Percentiles rank a stretch among this genome's conserved stretches.
Conservation (phyloP, 495 filamentous ascomycete species). For the Symbiotaphrina buchneri region DNA sequence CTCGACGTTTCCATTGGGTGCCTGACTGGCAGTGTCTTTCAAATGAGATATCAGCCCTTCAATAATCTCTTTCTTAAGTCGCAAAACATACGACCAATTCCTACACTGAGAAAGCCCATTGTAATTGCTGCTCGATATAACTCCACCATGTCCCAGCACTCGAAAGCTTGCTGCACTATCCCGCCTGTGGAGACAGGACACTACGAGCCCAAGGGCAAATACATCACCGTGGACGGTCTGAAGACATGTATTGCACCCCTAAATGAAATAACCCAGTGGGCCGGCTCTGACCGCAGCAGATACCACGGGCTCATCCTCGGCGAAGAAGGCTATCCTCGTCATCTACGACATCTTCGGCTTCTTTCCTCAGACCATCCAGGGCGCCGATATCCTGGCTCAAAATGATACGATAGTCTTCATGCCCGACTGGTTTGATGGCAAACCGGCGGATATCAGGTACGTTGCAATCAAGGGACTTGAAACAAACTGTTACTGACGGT, state of each 20-base stretch:
- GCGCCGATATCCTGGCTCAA: slow-evolving; percentile 46
- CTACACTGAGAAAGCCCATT: too few relatives aligned
- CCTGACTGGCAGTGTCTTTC: too few relatives aligned
- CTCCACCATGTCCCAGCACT: background rate
- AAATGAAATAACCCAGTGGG: background rate
- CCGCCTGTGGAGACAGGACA: slow-evolving; percentile 30
- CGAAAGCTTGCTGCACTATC: slow-evolving; percentile 20
- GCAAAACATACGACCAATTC: too few relatives aligned
- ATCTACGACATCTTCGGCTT: slow-evolving; percentile 58
- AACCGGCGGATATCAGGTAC: slow-evolving; percentile 17
- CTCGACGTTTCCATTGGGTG: too few relatives aligned
- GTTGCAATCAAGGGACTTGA: background rate
- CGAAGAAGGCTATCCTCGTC: slow-evolving; percentile 33
- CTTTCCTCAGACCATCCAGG: slow-evolving; percentile 45
- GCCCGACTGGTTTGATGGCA: slow-evolving; percentile 44
- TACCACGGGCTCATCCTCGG: slow-evolving; percentile 31
- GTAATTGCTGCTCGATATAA: too few relatives aligned
- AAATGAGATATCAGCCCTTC: too few relatives aligned
- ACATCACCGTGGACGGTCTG: slow-evolving; percentile 33
- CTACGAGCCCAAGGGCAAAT: slow-evolving; percentile 36
- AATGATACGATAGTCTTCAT: too few relatives aligned
- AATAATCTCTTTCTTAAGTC: too few relatives aligned
- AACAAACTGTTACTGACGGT: background rate
- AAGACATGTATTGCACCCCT: slow-evolving; percentile 34
- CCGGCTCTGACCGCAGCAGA: slow-evolving; percentile 17